Evolutionary conservation across 768 basidiomycete genomes (phyloP), one percentile per base, ranked within the genome.

Genomic region (Lactifluus rugatus): DNA sequence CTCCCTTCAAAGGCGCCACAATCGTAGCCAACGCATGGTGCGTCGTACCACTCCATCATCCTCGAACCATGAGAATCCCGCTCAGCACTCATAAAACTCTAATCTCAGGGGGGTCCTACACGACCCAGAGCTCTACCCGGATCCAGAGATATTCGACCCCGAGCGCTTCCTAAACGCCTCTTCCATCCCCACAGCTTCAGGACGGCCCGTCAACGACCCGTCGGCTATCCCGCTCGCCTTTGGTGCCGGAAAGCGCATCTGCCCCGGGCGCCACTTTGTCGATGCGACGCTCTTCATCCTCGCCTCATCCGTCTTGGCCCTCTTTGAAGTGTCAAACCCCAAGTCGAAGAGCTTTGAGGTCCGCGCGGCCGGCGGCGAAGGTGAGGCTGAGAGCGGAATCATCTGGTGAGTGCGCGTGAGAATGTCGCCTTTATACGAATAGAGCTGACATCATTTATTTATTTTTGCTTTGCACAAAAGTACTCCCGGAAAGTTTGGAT

Each of bases 11-110:
- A 61, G 59, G 59, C 9, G 8, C 54, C 2, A 49, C 61, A 4
- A 57, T 70, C 3, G 26, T 69, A 39, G 66, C 58, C 2, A 66
- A 70, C 58, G 53, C 69, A 21, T 70, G 69, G 71, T 60, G 23
- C 42, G 48, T 52, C 3, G 11, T 9, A 13, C 17, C 11, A 2
- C n/a, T 8, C 34, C n/a, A n/a, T n/a, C n/a, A n/a, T n/a, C n/a
- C n/a, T n/a, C n/a, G n/a, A n/a, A n/a, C n/a, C n/a, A n/a, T n/a
- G n/a, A n/a, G n/a, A n/a, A n/a, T n/a, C n/a, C n/a, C n/a, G n/a
- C n/a, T n/a, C n/a, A n/a, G n/a, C n/a, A n/a, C n/a, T n/a, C n/a
- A n/a, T n/a, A 10, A 2, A 2, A 8, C 34, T 34, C 34, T 34
- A 6, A 23, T 32, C 2, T 17, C 46, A 60, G 59, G 59, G 54